Conservation (phyloP, 352 stramenopile species). For the Globisporangium alternatum region DNA sequence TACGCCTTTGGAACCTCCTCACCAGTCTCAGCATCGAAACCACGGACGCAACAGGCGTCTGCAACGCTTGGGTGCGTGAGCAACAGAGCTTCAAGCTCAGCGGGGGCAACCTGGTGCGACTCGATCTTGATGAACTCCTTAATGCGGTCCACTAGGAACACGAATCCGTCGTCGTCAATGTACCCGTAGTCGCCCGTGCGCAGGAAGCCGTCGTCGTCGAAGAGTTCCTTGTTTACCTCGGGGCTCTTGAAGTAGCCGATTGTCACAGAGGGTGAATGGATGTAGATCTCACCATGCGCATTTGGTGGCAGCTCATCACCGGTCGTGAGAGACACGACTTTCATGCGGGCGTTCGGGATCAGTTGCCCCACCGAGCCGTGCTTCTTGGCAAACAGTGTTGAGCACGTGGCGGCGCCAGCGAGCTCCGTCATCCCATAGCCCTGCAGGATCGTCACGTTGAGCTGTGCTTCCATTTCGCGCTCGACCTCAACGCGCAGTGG, state of each 20-base stretch:
- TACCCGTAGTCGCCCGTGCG: conserved; percentile 89
- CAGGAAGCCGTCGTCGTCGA: conserved; percentile 82
- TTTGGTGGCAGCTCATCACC: conserved; percentile 29
- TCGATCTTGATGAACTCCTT: conserved; percentile 97
- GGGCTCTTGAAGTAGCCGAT: conserved; percentile 85
- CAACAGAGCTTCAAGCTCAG: conserved; percentile 91
- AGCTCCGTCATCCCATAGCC: conserved; percentile 57
- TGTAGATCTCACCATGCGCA: conserved; percentile 62
- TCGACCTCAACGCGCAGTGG: conserved; percentile 77
- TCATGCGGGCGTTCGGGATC: conserved; percentile 33
- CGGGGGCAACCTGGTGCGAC: conserved; percentile 90
- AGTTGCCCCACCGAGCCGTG: conserved; percentile 25
- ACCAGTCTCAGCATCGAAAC: conserved; percentile 40
- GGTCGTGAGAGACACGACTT: conserved; percentile 36
- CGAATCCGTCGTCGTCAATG: conserved; percentile 92
- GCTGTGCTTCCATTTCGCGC: conserved; percentile 42
- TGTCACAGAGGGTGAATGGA: conserved; percentile 37
- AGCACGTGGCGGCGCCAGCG: conserved; percentile 3
- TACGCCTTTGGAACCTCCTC: conserved; percentile 92
- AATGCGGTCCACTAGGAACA: conserved; percentile 90
- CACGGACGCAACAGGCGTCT: conserved; percentile 51
- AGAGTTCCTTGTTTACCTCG: conserved; percentile 75
- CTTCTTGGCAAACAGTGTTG: conserved; percentile 4
- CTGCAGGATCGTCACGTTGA: conserved; percentile 44
- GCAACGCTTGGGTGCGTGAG: conserved; percentile 61